A percentile compares a stretch with the other conserved stretches of the same genome.
phyloP scores from a whole-genome alignment of 2,329 filamentous ascomycete species.

The Elsinoe fawcettii region DNA sequence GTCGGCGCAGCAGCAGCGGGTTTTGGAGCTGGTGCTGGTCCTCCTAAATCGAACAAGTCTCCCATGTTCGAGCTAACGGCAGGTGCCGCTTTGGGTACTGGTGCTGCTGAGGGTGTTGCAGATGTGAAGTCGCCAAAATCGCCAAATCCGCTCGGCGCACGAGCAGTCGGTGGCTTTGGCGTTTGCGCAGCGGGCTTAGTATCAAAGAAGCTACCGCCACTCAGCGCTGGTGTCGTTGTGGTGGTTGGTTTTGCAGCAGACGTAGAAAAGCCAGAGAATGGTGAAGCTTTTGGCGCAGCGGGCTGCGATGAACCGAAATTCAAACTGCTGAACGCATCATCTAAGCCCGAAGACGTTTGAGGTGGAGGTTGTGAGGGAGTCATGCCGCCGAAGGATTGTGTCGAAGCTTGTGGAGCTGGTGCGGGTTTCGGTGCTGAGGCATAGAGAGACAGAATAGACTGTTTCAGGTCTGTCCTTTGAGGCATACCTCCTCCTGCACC shows the following conservation, averaged over 20 bases:
- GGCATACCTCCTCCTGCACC: constrained; percentile 51
- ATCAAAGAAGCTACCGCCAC: constrained; percentile 80
- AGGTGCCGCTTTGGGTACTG: constrained; percentile 37
- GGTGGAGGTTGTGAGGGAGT: constrained; percentile 37
- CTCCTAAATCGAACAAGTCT: constrained; percentile 73
- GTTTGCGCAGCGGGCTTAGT: constrained; percentile 41
- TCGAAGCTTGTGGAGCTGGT: constrained; percentile 40
- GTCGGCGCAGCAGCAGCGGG: constrained; percentile 33
- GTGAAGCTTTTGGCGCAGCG: constrained; percentile 47
- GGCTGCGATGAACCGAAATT: constrained; percentile 49
- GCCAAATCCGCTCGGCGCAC: constrained; percentile 45
- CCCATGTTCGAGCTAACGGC: constrained; percentile 47
- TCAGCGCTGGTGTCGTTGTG: constrained; percentile 33
- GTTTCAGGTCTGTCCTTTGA: constrained; percentile 87
- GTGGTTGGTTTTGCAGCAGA: constrained; percentile 44
- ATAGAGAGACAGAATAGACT: constrained; percentile 93
- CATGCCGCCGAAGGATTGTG: constrained; percentile 21
- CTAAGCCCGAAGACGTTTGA: constrained; percentile 55
- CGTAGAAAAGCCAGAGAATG: constrained; percentile 56
- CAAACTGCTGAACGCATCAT: constrained; percentile 69
- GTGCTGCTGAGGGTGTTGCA: constrained; percentile 46
- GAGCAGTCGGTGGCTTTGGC: constrained; percentile 39
- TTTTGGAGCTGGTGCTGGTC: constrained; percentile 29
- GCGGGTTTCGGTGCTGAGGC: constrained; percentile 76
- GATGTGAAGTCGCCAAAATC: constrained; percentile 54